A percentile compares a stretch with the other conserved stretches of the same genome.
Conservation (phyloP, 371 early-diverging fungal genomes). For the Syncephalastrum sp. region DNA sequence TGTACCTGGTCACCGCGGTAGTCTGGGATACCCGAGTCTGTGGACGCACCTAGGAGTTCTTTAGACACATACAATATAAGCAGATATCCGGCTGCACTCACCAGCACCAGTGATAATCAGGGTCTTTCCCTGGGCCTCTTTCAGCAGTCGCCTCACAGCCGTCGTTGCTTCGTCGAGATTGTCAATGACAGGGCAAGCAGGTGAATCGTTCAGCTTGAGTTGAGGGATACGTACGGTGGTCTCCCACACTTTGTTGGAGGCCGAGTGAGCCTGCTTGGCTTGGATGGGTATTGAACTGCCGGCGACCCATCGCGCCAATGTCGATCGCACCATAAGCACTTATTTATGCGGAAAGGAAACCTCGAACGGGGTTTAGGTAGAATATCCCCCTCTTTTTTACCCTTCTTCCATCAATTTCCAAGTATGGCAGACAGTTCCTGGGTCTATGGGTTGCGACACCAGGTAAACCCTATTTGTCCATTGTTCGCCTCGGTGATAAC, state of each 20-base stretch:
- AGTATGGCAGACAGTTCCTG: slow-evolving; percentile 49
- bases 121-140: slow-evolving; percentile 35
- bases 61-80: neutral
- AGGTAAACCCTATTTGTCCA: slow-evolving; percentile 36
- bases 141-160: slow-evolving; percentile 44
- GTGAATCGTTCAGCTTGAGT: slow-evolving; percentile 15
- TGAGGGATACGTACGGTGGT: slow-evolving; percentile 41
- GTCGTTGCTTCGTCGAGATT: slow-evolving; percentile 28
- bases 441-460: slow-evolving; percentile 70
- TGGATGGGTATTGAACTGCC: no score
- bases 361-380: no score
- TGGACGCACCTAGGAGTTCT: slow-evolving; percentile 59
- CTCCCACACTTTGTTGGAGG: slow-evolving; percentile 24
- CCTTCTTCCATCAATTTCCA: slow-evolving; percentile 1
- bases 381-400: neutral
- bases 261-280: neutral
- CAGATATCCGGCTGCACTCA: slow-evolving; percentile 5
- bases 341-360: no score
- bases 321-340: no score
- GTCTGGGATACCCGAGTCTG: slow-evolving; percentile 86
- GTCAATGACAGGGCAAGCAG: slow-evolving; percentile 17
- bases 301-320: no score
- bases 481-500: neutral
- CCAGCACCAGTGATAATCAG: slow-evolving; percentile 58
- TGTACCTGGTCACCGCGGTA: slow-evolving; percentile 75